Percentiles rank a stretch among this genome's conserved stretches.
Conservation (phyloP, 2,329 filamentous ascomycete species). For the Beauveria bassiana region DNA sequence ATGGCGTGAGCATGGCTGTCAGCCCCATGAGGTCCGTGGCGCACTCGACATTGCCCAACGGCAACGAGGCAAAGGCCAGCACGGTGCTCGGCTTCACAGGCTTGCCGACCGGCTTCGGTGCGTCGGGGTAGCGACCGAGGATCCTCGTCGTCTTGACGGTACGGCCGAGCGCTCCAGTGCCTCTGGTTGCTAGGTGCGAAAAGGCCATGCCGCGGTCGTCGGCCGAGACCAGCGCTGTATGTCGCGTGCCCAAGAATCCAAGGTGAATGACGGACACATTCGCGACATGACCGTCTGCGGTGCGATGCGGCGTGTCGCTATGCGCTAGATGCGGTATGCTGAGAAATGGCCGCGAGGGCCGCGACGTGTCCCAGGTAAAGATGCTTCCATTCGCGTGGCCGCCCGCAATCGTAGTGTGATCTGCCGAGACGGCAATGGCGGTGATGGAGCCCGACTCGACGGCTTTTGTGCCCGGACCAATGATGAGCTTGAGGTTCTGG, state of each 20-base stretch:
- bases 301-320: slow-evolving; percentile 55
- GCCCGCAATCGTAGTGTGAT: slow-evolving; percentile 84
- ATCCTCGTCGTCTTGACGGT: slow-evolving; percentile 86
- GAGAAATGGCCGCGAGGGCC: slow-evolving; percentile 79
- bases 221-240: slow-evolving; percentile 90
- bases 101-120: slow-evolving; percentile 53
- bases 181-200: slow-evolving; percentile 88
- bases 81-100: slow-evolving; percentile 87
- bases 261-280: slow-evolving; percentile 76
- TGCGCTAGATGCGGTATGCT: slow-evolving; percentile 71
- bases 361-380: slow-evolving; percentile 90
- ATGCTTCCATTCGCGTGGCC: slow-evolving; percentile 87
- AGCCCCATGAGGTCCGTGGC: slow-evolving; percentile 80
- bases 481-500: slow-evolving; percentile 87
- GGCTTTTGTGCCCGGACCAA: slow-evolving; percentile 89
- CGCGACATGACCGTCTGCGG: slow-evolving; percentile 73
- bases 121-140: slow-evolving; percentile 79
- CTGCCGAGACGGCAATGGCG: slow-evolving; percentile 81
- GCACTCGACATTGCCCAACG: slow-evolving; percentile 89
- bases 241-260: slow-evolving; percentile 89
- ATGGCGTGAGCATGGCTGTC: slow-evolving; percentile 92
- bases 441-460: slow-evolving; percentile 86
- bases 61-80: slow-evolving; percentile 81
- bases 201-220: slow-evolving; percentile 97
- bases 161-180: slow-evolving; percentile 76